phyloP scores from a whole-genome alignment of 805 yeast species.

The Saturnispora serradocipensis region DNA sequence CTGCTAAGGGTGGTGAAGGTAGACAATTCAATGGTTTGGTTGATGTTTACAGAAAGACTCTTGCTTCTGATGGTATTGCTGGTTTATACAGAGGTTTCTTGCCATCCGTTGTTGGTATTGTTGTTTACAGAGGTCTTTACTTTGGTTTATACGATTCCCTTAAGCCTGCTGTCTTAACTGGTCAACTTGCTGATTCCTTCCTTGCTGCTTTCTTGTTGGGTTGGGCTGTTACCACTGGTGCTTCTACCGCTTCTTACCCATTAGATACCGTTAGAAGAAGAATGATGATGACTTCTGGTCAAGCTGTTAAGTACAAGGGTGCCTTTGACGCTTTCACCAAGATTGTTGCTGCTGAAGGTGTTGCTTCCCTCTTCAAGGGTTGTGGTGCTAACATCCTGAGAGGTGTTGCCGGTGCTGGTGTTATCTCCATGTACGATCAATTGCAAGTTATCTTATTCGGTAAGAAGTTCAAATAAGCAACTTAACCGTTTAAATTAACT shows the following conservation, averaged over 20 bases:
- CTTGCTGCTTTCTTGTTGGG: conserved; percentile 92
- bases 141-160: conserved; percentile 96
- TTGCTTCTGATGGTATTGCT: conserved; percentile 92
- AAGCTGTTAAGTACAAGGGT: conserved; percentile 93
- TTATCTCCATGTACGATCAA: conserved; percentile 95
- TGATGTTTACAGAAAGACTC: conserved; percentile 93
- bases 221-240: conserved; percentile 97
- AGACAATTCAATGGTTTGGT: conserved; percentile 96
- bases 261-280: conserved; percentile 99
- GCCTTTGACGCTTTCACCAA: conserved; percentile 87
- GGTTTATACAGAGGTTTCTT: conserved; percentile 99
- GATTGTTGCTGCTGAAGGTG: conserved; percentile 95
- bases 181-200: conserved; percentile 92
- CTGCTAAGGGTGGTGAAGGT: conserved; percentile 66
- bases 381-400: conserved; percentile 99
- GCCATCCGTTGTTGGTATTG: conserved; percentile 94
- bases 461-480: conserved; percentile 73
- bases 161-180: conserved; percentile 90
- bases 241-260: conserved; percentile 98
- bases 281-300: conserved; percentile 99
- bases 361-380: conserved; percentile 91
- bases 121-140: conserved; percentile 99
- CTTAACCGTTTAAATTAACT: conserved; percentile 11
- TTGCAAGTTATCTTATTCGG: conserved; percentile 91
- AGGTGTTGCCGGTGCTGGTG: conserved; percentile 99